phyloP scores from a whole-genome alignment of 2,329 filamentous ascomycete genomes.

The Diplodia intermedia region DNA sequence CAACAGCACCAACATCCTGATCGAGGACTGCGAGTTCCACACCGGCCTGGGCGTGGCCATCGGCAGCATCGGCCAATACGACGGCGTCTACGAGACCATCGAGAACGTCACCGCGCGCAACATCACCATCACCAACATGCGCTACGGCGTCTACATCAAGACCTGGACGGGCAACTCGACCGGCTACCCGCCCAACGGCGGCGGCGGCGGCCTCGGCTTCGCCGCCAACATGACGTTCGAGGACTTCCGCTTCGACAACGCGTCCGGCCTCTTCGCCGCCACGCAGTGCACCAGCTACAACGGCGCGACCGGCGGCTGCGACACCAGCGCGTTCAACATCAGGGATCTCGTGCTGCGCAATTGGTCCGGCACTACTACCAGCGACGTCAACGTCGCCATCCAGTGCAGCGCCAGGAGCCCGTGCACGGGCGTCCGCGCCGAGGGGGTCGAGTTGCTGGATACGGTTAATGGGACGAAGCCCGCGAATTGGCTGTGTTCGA shows the following conservation, averaged over 20 bases:
- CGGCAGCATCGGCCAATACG: conserved; percentile 64
- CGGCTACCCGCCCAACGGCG: conserved; percentile 64
- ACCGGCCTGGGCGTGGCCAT: conserved; percentile 62
- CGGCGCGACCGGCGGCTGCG: conserved; percentile 49
- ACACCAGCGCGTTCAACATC: conserved; percentile 52
- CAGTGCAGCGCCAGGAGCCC: conserved; percentile 42
- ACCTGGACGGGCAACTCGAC: conserved; percentile 63
- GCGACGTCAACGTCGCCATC: conserved; percentile 37
- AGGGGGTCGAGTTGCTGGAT: conserved; percentile 36
- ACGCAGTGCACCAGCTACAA: conserved; percentile 52
- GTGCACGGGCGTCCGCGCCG: conserved; percentile 38
- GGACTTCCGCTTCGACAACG: conserved; percentile 43
- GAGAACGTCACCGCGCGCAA: conserved; percentile 56
- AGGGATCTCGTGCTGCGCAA: conserved; percentile 43
- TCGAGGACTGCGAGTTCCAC: conserved; percentile 61
- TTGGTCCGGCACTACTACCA: conserved; percentile 42
- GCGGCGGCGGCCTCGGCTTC: conserved; percentile 61
- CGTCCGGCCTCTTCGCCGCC: conserved; percentile 46
- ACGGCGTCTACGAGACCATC: conserved; percentile 22
- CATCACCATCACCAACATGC: conserved; percentile 55
- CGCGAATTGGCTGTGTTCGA: conserved; percentile 39
- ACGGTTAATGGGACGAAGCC: conserved; percentile 35
- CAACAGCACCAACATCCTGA: conserved; percentile 64
- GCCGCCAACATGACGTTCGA: conserved; percentile 48
- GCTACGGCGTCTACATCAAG: conserved; percentile 62